phyloP scores from a whole-genome alignment of 306 rosid genomes.

The Ziziphus jujuba region DNA sequence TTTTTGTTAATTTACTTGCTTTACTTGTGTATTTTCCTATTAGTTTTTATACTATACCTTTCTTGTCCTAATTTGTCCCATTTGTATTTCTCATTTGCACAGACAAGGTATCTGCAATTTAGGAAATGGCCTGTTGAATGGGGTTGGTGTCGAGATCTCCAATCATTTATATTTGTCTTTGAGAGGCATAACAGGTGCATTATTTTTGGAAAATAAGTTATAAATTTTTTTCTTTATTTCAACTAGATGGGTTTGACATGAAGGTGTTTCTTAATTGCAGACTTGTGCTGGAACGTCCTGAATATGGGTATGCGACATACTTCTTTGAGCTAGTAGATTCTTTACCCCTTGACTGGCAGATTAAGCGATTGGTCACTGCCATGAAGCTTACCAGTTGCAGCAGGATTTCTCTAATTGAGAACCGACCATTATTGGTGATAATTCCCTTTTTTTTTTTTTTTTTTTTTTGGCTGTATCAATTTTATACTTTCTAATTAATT shows the following conservation, averaged over 20 bases:
- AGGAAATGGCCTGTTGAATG: slow-evolving; percentile 87
- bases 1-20: not conserved
- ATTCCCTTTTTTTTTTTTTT: slow-evolving; percentile 10
- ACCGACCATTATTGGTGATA: slow-evolving; percentile 67
- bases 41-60: not conserved
- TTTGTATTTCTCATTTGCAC: slow-evolving; percentile 20
- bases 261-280: slow-evolving; percentile 46
- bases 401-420: slow-evolving; percentile 77
- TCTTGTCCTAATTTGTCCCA: slow-evolving; percentile 16
- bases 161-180: slow-evolving; percentile 86
- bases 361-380: slow-evolving; percentile 82
- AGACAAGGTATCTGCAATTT: slow-evolving; percentile 72
- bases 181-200: slow-evolving; percentile 82
- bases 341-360: slow-evolving; percentile 77
- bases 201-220: slow-evolving; percentile 16
- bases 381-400: slow-evolving; percentile 79
- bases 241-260: slow-evolving; percentile 24
- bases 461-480: not conserved
- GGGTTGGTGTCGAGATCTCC: slow-evolving; percentile 99
- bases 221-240: slow-evolving; percentile 19
- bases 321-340: slow-evolving; percentile 81
- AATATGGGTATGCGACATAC: slow-evolving; percentile 92
- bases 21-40: not conserved
- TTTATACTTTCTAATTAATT: not conserved
- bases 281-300: slow-evolving; percentile 93